A percentile compares a stretch with the other conserved stretches of the same genome.
Conservation (phyloP, 2,329 filamentous ascomycete genomes). For the Trichoderma guizhouense region DNA sequence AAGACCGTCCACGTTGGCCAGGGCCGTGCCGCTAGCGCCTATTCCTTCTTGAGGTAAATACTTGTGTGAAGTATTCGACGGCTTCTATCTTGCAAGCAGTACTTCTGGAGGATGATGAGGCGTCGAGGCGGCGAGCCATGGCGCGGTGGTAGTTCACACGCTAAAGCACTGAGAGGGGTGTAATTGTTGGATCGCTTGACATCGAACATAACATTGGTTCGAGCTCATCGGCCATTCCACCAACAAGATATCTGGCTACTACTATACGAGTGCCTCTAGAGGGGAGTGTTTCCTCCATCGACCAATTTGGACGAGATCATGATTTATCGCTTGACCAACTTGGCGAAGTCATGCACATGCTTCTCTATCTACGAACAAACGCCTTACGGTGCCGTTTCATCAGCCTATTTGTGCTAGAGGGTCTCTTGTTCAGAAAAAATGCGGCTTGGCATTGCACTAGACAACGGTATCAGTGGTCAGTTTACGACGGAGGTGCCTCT, state of each 20-base stretch:
- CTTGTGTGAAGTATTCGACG: not conserved
- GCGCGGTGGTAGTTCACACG: not conserved
- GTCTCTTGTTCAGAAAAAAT: not conserved
- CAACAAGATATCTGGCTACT: not conserved
- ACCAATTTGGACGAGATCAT: not conserved
- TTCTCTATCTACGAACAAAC: not conserved
- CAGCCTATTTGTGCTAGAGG: not conserved
- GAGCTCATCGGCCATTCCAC: not conserved
- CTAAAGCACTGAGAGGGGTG: not conserved
- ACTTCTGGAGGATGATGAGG: not conserved
- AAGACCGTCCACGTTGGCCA: constrained; percentile 17
- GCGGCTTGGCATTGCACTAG: not conserved
- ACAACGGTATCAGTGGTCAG: not conserved
- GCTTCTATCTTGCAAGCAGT: not conserved
- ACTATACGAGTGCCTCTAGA: not conserved
- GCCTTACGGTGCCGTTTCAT: not conserved
- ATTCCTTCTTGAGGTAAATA: constrained; percentile 3
- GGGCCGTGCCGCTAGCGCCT: constrained; percentile 7
- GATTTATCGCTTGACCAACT: not conserved
- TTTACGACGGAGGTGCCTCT: not conserved
- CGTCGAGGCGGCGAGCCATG: not conserved
- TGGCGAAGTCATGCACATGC: not conserved
- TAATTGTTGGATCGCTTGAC: not conserved
- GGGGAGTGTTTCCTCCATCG: not conserved
- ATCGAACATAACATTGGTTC: not conserved